Evolutionary conservation across 176 grass and related monocot genomes (phyloP).

Genomic region (Hordeum marinum): DNA sequence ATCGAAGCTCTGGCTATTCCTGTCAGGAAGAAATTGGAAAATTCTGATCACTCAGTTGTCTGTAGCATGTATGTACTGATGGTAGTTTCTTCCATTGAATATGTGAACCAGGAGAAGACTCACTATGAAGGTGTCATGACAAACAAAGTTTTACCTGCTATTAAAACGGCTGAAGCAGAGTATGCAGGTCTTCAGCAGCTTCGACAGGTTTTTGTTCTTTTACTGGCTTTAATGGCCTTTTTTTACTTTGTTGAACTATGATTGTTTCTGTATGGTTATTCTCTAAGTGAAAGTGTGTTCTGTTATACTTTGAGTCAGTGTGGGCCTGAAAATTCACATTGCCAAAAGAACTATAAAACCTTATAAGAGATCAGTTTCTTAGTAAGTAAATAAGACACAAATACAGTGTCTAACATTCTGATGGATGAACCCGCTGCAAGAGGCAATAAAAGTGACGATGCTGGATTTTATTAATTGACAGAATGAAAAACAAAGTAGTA

Average conservation of each 20-base stretch:
- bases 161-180: conserved; percentile 64
- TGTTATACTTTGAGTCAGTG: neutral
- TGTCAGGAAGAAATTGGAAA: neutral
- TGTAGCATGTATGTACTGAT: neutral
- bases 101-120: conserved; percentile 49
- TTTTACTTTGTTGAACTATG: neutral
- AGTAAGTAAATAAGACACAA: neutral
- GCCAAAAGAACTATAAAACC: neutral
- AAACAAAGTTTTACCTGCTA: conserved; percentile 68
- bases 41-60: neutral
- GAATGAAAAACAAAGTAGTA: neutral
- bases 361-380: neutral
- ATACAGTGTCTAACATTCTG: neutral
- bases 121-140: conserved; percentile 76
- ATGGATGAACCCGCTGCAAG: neutral
- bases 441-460: neutral
- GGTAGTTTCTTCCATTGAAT: conserved; percentile 7
- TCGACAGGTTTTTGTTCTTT: conserved; percentile 54
- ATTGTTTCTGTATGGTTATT: neutral
- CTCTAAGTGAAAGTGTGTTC: neutral
- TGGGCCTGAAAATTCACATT: neutral
- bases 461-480: neutral
- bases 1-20: neutral
- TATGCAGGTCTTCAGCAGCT: conserved; percentile 47
- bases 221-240: neutral